These are phyloP conservation scores for Fraxinus anomala DNA, from an alignment of 257 asterid genomes.

Conservation along the genomic window DNA sequence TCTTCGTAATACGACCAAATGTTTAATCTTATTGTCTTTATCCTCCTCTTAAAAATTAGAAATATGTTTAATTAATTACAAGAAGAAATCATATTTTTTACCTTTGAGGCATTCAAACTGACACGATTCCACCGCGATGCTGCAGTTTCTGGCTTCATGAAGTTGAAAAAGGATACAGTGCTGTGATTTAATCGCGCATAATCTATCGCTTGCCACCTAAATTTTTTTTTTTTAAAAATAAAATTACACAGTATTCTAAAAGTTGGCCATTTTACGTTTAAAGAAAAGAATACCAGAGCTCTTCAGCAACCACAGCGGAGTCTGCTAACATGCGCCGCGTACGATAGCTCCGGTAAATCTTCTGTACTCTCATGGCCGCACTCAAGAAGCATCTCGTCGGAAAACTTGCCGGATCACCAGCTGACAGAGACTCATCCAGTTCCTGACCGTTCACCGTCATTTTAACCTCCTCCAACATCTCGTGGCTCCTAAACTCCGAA, in stretches of 20 bases:
- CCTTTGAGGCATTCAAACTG: slow-evolving; percentile 81
- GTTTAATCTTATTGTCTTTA: not conserved
- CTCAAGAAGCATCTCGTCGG: slow-evolving; percentile 30
- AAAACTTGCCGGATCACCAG: slow-evolving; percentile 25
- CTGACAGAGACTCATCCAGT: slow-evolving; percentile 20
- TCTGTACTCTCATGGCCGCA: slow-evolving; percentile 88
- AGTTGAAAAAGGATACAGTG: slow-evolving; percentile 82
- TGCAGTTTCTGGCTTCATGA: slow-evolving; percentile 77
- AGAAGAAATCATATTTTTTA: slow-evolving; percentile 19
- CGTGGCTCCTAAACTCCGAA: slow-evolving; percentile 37
- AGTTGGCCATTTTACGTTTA: not conserved
- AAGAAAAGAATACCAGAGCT: slow-evolving; percentile 60
- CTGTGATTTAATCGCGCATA: slow-evolving; percentile 50
- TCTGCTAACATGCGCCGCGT: slow-evolving; percentile 98
- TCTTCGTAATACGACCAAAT: slow-evolving; percentile 25
- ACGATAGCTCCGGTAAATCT: slow-evolving; percentile 84
- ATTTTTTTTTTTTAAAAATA: not conserved
- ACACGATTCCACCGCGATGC: slow-evolving; percentile 87
- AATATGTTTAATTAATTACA: not conserved
- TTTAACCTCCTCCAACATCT: slow-evolving; percentile 10
- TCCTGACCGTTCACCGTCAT: slow-evolving; percentile 26
- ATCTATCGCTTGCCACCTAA: slow-evolving; percentile 82
- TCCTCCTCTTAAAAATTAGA: not conserved
- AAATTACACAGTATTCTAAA: not conserved
- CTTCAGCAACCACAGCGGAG: slow-evolving; percentile 93